Evolutionary conservation across 164 flowering plant genomes (phyloP).

Genomic region (Vitis riparia): DNA sequence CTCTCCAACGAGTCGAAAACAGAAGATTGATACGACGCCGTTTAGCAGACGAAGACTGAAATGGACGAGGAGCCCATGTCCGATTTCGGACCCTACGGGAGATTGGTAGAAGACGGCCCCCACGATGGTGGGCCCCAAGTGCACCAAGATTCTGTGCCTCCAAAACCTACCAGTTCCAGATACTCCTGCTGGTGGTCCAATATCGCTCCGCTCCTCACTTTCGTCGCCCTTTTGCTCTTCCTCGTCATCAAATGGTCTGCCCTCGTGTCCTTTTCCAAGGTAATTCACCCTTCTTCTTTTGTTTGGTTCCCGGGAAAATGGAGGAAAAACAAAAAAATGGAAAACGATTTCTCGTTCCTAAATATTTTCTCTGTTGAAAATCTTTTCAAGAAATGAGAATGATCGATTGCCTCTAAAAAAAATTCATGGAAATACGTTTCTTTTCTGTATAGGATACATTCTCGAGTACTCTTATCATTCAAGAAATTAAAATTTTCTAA

Average conservation of each 20-base stretch:
- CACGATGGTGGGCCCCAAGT: background rate
- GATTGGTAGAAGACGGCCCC: background rate
- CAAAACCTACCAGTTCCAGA: conserved; percentile 1
- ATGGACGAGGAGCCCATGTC: background rate
- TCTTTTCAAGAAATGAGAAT: too few relatives aligned
- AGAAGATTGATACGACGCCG: background rate
- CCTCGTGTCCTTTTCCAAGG: conserved; percentile 12
- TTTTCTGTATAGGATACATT: too few relatives aligned
- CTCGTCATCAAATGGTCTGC: conserved; percentile 14
- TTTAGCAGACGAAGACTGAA: background rate
- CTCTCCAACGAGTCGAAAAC: background rate
- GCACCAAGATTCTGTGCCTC: background rate
- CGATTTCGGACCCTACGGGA: conserved; percentile 7
- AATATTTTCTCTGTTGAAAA: too few relatives aligned
- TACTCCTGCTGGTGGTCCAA: conserved; percentile 13
- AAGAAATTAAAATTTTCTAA: too few relatives aligned
- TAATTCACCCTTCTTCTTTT: background rate
- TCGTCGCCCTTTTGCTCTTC: conserved; percentile 1
- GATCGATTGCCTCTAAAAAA: too few relatives aligned
- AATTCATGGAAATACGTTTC: too few relatives aligned
- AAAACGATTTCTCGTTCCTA: too few relatives aligned
- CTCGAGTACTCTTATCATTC: too few relatives aligned
- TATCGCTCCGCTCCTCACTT: background rate
- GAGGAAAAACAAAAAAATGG: background rate
- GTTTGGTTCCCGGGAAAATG: background rate